Evolutionary conservation across 768 basidiomycete species (phyloP), one percentile per base, ranked within the genome.

Genomic region (Leccinum broughii): DNA sequence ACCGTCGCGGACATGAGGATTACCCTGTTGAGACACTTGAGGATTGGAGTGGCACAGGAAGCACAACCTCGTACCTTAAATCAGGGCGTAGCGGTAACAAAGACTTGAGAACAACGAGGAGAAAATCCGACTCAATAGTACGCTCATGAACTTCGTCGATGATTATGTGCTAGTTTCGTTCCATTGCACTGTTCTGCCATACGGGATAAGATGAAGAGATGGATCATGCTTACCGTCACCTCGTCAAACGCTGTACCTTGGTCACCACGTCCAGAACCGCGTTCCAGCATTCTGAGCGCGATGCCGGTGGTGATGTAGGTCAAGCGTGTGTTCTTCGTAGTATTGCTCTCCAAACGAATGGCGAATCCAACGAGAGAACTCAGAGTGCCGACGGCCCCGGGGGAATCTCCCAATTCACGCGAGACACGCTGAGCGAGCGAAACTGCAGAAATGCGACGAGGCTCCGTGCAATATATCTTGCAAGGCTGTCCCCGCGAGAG

Each of bases 141-240:
- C 96, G 88, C 77, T 99, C 96, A 68, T 99, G 96, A 51, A 97
- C 93, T 87, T 99, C 96, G 66, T 99, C 96, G 48, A 98, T 89
- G 60, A 99, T 89, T 70, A 99, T 87, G 69, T 97, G 95, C 92
- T 94, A 55, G 17, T 39, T 62, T 56, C 39, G 24, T 15, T 13
- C 26, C 54, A 22, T 64, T 48, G 54, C 24, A 57, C 22, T 11
- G 34, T 39, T 53, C 39, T 35, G 44, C 26, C 52, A 61, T 37
- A 26, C 34, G 35, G 10, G 26, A 59, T 11, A 13, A 46, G 30
- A 46, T 15, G 39, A 62, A 60, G 54, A 59, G 55, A 56, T 49
- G 44, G 48, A 54, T 51, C n/a, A 20, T 37, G 64, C 83, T 74
- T 65, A 93, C 94, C n/a, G 97, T 98, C 57, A 98, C 86, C 63